A percentile compares a stretch with the other conserved stretches of the same genome.
These are phyloP conservation scores for Beta corolliflora DNA, from an alignment of 179 eudicot genomes.

Conservation along the genomic window DNA sequence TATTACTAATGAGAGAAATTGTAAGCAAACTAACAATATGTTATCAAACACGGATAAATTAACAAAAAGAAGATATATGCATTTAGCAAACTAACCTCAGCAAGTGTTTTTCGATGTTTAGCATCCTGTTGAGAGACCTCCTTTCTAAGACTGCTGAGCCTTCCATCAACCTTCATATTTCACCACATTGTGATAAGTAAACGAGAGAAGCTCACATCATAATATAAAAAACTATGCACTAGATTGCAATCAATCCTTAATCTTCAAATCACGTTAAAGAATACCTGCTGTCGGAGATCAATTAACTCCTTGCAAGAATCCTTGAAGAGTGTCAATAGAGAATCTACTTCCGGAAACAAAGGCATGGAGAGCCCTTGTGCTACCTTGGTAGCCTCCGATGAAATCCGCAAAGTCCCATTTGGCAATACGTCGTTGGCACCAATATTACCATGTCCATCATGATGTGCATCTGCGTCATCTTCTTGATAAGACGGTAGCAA, in stretches of 20 bases:
- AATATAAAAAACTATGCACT: constrained; percentile 1
- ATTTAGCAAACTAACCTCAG: constrained; percentile 65
- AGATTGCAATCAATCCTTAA: background rate
- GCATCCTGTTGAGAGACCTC: constrained; percentile 92
- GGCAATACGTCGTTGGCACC: constrained; percentile 49
- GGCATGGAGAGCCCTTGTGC: constrained; percentile 67
- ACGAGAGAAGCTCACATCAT: background rate
- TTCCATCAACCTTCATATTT: constrained; percentile 71
- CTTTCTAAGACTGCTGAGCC: constrained; percentile 74
- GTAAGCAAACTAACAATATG: background rate
- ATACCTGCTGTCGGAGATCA: constrained; percentile 83
- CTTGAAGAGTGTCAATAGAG: constrained; percentile 76
- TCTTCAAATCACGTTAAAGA: background rate
- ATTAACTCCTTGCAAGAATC: constrained; percentile 83
- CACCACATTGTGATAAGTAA: constrained; percentile 18
- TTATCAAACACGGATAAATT: background rate
- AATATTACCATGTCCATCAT: constrained; percentile 55
- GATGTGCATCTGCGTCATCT: constrained; percentile 54
- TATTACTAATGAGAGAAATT: background rate
- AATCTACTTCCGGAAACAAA: constrained; percentile 90
- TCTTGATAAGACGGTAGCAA: constrained; percentile 80
- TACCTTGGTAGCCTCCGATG: constrained; percentile 49
- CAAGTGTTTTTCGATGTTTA: constrained; percentile 92
- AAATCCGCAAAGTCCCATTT: constrained; percentile 53
- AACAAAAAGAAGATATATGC: background rate